Conservation (phyloP, 176 grass and related monocot genomes). For the Melocanna baccifera region DNA sequence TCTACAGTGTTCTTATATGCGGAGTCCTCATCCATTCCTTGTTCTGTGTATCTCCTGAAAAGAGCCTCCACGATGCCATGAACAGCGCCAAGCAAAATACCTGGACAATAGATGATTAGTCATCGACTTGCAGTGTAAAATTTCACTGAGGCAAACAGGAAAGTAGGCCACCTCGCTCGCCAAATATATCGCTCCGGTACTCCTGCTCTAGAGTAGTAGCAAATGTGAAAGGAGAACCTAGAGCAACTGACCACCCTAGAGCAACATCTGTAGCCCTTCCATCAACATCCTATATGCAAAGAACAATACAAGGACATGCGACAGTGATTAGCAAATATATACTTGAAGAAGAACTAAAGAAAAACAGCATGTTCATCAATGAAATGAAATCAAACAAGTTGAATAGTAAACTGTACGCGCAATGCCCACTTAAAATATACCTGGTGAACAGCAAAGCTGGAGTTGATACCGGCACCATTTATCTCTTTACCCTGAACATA, state of each 20-base stretch:
- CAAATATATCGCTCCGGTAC: slow-evolving; percentile 78
- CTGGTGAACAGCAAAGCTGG: slow-evolving; percentile 94
- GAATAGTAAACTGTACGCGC: background rate
- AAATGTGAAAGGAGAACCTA: slow-evolving; percentile 89
- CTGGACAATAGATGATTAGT: slow-evolving; percentile 28
- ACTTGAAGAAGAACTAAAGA: background rate
- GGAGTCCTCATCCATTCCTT: slow-evolving; percentile 60
- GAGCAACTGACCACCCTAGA: slow-evolving; percentile 83
- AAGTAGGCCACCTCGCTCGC: slow-evolving; percentile 40
- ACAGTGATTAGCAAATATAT: background rate
- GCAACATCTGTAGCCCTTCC: slow-evolving; percentile 78
- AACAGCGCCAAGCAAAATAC: slow-evolving; percentile 75
- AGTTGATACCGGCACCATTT: slow-evolving; percentile 87
- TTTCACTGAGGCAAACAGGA: background rate
- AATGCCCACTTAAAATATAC: slow-evolving; percentile 33
- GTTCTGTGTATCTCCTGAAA: slow-evolving; percentile 74
- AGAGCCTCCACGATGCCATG: slow-evolving; percentile 72
- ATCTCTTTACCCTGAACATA: slow-evolving; percentile 90
- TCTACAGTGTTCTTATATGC: slow-evolving; percentile 76
- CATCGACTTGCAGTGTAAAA: background rate
- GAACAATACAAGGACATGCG: background rate
- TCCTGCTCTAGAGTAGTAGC: slow-evolving; percentile 77
- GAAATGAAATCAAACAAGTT: background rate
- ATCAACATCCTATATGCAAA: slow-evolving; percentile 70
- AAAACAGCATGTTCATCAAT: background rate